A percentile compares a stretch with the other conserved stretches of the same genome.
Evolutionary conservation across 2,329 filamentous ascomycete genomes (phyloP).

Genomic region (Alternaria sp.): DNA sequence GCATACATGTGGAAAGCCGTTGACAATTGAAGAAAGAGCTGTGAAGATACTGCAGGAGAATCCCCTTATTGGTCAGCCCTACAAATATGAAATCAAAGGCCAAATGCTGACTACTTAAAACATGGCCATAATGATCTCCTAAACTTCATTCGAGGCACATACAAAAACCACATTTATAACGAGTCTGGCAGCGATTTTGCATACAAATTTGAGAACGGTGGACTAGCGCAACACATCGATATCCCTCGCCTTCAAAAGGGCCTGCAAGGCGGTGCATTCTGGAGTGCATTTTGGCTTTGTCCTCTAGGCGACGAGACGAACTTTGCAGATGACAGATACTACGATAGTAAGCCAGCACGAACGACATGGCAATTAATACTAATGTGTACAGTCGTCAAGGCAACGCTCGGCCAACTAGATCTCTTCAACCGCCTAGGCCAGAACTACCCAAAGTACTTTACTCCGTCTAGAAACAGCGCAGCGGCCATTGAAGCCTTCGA

Average conservation of each 20-base stretch:
- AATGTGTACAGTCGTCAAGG: constrained; percentile 63
- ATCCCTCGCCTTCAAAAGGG: constrained; percentile 76
- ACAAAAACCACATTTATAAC: constrained; percentile 80
- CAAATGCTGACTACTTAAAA: constrained; percentile 49
- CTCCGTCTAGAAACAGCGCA: constrained; percentile 66
- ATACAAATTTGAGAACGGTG: constrained; percentile 75
- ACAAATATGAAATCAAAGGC: background rate
- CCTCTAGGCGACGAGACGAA: constrained; percentile 71
- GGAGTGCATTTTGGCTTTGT: constrained; percentile 85
- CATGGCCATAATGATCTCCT: constrained; percentile 93
- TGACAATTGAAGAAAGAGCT: constrained; percentile 45
- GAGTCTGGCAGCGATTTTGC: constrained; percentile 67
- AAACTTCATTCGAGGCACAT: constrained; percentile 71
- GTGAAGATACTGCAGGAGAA: constrained; percentile 49
- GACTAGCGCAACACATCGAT: constrained; percentile 76
- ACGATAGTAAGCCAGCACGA: constrained; percentile 62
- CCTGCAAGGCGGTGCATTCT: constrained; percentile 84
- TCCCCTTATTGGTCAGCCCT: constrained; percentile 52
- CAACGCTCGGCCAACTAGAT: constrained; percentile 79
- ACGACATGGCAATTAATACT: constrained; percentile 7
- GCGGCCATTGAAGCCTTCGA: constrained; percentile 66
- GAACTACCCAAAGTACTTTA: constrained; percentile 74
- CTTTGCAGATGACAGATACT: constrained; percentile 77
- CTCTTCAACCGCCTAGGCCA: constrained; percentile 70
- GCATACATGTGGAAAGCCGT: constrained; percentile 4